Percentiles rank a stretch among this genome's conserved stretches.
Evolutionary conservation across 768 basidiomycete genomes (phyloP).

Genomic region (Mycena galopus): DNA sequence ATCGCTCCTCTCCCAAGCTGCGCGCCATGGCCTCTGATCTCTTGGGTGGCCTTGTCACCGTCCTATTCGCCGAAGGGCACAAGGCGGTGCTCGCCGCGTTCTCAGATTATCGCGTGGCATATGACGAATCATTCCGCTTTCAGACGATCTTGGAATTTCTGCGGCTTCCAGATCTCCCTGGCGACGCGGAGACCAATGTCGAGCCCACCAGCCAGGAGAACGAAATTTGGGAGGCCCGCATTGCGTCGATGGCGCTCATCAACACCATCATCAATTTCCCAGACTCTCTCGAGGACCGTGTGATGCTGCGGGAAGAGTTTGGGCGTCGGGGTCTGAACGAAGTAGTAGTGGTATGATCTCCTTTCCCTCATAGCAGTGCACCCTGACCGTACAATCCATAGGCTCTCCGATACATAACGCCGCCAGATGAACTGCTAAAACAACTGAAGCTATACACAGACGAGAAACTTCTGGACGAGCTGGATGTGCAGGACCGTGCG

Average conservation of each 20-base stretch:
- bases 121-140: slow-evolving; percentile 84
- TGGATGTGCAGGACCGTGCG: slow-evolving; percentile 81
- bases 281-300: slow-evolving; percentile 82
- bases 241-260: slow-evolving; percentile 80
- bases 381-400: slow-evolving; percentile 43
- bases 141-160: slow-evolving; percentile 78
- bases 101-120: slow-evolving; percentile 82
- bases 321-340: slow-evolving; percentile 86
- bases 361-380: neutral
- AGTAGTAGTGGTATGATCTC: slow-evolving; percentile 77
- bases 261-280: slow-evolving; percentile 86
- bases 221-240: slow-evolving; percentile 85
- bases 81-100: slow-evolving; percentile 81
- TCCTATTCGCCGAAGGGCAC: slow-evolving; percentile 70
- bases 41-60: slow-evolving; percentile 85
- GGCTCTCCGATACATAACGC: slow-evolving; percentile 81
- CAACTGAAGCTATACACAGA: slow-evolving; percentile 88
- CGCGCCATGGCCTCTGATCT: slow-evolving; percentile 81
- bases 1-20: slow-evolving; percentile 51
- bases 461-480: slow-evolving; percentile 92
- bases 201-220: slow-evolving; percentile 68
- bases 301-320: slow-evolving; percentile 87
- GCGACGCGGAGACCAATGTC: slow-evolving; percentile 50
- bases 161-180: slow-evolving; percentile 59
- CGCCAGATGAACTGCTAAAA: slow-evolving; percentile 82